Evolutionary conservation across 1,284 basidiomycete species (phyloP).

Genomic region (Heterobasidion annosum): DNA sequence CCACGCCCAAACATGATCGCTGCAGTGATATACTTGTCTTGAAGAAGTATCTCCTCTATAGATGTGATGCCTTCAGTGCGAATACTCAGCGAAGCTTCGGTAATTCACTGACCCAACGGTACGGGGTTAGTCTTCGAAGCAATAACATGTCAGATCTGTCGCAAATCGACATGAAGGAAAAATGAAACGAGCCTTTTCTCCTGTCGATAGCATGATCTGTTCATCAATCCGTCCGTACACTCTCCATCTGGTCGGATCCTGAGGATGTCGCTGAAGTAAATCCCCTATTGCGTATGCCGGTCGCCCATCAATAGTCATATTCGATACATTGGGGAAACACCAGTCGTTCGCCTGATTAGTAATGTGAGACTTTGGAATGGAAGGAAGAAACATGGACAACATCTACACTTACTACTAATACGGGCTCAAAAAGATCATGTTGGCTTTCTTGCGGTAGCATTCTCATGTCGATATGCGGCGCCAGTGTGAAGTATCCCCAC

Average conservation of each 20-base stretch:
- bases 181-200: constrained; percentile 13
- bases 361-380: too few species aligned
- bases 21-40: constrained; percentile 21
- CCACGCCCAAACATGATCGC: constrained; percentile 31
- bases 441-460: constrained; percentile 12
- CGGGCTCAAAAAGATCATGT: constrained; percentile 11
- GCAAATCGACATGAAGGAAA: too few species aligned
- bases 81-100: too few species aligned
- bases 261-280: constrained; percentile 33
- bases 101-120: constrained; percentile 24
- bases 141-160: too few species aligned
- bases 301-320: constrained; percentile 17
- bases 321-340: constrained; percentile 8
- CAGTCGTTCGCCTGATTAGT: too few species aligned
- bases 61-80: too few species aligned
- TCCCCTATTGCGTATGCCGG: constrained; percentile 28
- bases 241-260: constrained; percentile 28
- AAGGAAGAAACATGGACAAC: too few species aligned
- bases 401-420: constrained; percentile 10
- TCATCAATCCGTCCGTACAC: constrained; percentile 37
- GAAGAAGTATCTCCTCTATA: constrained; percentile 23
- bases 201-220: constrained; percentile 26
- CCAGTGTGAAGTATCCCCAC: constrained; percentile 19
- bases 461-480: constrained; percentile 7
- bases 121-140: constrained; percentile 28